Conservation (phyloP, 1,284 basidiomycete genomes). For the Ganoderma meredithae region DNA sequence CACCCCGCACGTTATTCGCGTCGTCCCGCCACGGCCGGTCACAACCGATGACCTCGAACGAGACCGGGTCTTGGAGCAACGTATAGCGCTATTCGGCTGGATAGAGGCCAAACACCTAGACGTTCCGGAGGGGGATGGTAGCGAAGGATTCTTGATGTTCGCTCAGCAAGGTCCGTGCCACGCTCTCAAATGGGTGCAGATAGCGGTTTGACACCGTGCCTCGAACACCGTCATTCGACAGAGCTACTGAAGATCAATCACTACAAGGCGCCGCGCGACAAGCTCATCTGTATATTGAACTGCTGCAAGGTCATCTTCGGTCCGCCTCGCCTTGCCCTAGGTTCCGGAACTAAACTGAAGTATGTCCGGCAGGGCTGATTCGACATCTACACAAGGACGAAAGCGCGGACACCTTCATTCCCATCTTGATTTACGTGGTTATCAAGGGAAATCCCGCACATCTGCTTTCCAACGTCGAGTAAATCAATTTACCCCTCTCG, state of each 20-base stretch:
- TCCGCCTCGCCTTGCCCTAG: slow-evolving; percentile 47
- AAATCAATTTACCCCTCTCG: slow-evolving; percentile 36
- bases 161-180: slow-evolving; percentile 81
- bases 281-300: slow-evolving; percentile 97
- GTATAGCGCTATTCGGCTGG: slow-evolving; percentile 94
- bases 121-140: slow-evolving; percentile 71
- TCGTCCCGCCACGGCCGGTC: slow-evolving; percentile 77
- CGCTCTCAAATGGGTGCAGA: not conserved
- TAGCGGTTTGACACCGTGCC: slow-evolving; percentile 11
- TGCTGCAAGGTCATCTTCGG: slow-evolving; percentile 99
- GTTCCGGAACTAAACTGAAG: slow-evolving; percentile 16
- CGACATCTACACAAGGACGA: slow-evolving; percentile 84
- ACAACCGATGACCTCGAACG: slow-evolving; percentile 96
- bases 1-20: slow-evolving; percentile 77
- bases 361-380: slow-evolving; percentile 71
- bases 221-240: slow-evolving; percentile 39
- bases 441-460: slow-evolving; percentile 94
- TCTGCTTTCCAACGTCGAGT: slow-evolving; percentile 96
- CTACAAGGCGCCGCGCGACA: slow-evolving; percentile 98
- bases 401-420: slow-evolving; percentile 93
- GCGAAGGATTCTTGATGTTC: slow-evolving; percentile 91
- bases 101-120: slow-evolving; percentile 91
- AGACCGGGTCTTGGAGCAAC: slow-evolving; percentile 89
- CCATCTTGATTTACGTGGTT: slow-evolving; percentile 94
- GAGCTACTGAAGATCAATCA: slow-evolving; percentile 97